Base-by-base conservation (phyloP, 2,329 filamentous ascomycete genomes). In the Didymella sp. region DNA sequence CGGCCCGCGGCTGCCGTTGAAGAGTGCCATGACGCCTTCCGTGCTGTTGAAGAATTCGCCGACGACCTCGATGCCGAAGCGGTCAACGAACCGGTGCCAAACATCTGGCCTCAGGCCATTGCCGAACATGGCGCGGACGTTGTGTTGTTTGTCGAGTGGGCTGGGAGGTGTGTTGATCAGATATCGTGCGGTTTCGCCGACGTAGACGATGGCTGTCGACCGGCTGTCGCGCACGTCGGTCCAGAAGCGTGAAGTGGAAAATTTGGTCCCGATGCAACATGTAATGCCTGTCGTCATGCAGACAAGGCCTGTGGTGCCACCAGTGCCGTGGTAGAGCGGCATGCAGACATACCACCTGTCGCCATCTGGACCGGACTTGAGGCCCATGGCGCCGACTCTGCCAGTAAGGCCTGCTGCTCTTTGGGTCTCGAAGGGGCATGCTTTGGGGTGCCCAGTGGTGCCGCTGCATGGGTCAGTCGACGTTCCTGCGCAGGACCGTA, bases 1-100 rank as follows among this genome's bases (percentile, higher is more conserved):
- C 22, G 87, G 85, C 1, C 89, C 76, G 12, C 81, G 78, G 51
- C 83, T 84, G 21, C 81, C 73, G 67, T 89, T 90, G 52, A 86
- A 74, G 9, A 92, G 77, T 0, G 75, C 73, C 65, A 92, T 83
- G 46, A 91, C 81, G 27, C 89, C 88, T 74, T 93, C 90, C 1
- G 88, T 90, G 56, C 87, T 89, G 72, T 89, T 90, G 80, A 91
- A 93, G 76, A 93, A 92, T 73, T 93, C 90, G 58, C 79, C 80
- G 2, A 93, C 84, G 25, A 84, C 81, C 12, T 81, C 75, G 62
- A 90, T 83, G 48, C 82, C 83, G 69, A 89, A 89, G 12, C 87
- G 81, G 44, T 88, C 83, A 37, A 83, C 77, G 73, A 90, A 90
- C 21, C 81, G 79, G 27, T 80, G 74, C 88, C 88, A 91, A 1